Conservation (phyloP, 139 green algal species). For the Edaphochlamys debaryana region DNA sequence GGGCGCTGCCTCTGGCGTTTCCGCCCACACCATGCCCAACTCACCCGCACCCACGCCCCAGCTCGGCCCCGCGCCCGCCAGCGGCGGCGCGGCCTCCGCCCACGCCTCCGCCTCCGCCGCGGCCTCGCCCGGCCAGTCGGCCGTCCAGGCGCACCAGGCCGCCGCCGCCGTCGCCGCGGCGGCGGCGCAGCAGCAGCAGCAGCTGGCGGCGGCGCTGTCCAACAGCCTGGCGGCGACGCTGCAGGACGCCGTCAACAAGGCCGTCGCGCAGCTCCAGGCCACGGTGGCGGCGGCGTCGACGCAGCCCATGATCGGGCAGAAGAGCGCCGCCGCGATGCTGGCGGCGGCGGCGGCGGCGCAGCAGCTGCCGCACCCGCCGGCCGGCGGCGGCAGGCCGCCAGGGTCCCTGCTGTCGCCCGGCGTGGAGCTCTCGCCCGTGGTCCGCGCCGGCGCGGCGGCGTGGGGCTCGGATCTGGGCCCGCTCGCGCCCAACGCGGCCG, state of each 20-base stretch:
- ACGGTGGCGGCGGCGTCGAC: not conserved
- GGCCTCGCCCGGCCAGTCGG: no score
- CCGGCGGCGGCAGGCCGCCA: no score
- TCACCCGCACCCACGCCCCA: not conserved
- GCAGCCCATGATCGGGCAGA: not conserved
- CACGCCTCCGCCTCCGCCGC: not conserved
- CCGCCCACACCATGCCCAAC: not conserved
- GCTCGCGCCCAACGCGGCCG: no score
- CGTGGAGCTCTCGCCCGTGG: constrained; percentile 1
- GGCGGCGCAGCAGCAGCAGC: not conserved
- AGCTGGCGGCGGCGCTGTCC: constrained; percentile 17
- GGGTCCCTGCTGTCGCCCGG: not conserved
- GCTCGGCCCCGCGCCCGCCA: not conserved
- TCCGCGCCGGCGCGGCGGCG: not conserved
- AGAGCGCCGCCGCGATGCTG: not conserved
- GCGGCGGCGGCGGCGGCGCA: not conserved
- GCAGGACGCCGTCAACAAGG: constrained; percentile 9
- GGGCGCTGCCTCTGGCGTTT: not conserved
- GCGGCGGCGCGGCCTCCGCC: not conserved
- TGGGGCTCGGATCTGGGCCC: not conserved
- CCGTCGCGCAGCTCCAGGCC: constrained; percentile 20
- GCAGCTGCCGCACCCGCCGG: not conserved
- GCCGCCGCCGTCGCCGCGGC: not conserved
- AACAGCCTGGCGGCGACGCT: not conserved
- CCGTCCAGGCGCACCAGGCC: no score